phyloP scores from a whole-genome alignment of 1,284 basidiomycete species.

The Rhizoctonia solani region DNA sequence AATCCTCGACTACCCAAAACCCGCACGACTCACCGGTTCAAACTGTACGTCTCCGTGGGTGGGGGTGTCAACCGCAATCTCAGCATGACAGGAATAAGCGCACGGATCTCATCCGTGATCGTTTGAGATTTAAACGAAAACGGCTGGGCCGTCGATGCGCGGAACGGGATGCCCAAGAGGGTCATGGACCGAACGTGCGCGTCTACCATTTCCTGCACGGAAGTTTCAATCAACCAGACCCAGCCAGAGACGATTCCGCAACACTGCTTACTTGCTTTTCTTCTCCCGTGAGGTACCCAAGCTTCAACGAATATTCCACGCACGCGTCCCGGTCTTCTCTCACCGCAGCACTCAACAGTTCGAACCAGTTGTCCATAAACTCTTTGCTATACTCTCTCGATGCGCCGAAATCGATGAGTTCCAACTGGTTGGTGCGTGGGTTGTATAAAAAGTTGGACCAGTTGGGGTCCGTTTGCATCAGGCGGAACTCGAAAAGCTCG shows the following conservation, averaged over 20 bases:
- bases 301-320: constrained; percentile 69
- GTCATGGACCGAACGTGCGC: constrained; percentile 88
- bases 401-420: constrained; percentile 96
- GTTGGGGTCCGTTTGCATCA: constrained; percentile 99
- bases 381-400: constrained; percentile 82
- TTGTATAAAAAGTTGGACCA: constrained; percentile 98
- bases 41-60: constrained; percentile 90
- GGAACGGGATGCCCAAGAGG: constrained; percentile 82
- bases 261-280: constrained; percentile 71
- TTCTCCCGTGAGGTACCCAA: constrained; percentile 90
- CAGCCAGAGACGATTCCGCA: neutral
- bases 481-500: constrained; percentile 87
- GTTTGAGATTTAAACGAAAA: constrained; percentile 63
- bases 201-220: constrained; percentile 85
- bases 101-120: constrained; percentile 75
- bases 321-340: constrained; percentile 71
- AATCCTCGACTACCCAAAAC: constrained; percentile 11
- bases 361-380: constrained; percentile 90
- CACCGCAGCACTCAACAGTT: constrained; percentile 79
- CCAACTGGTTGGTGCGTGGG: constrained; percentile 63
- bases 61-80: constrained; percentile 88
- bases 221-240: neutral
- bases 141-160: constrained; percentile 58
- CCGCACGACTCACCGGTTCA: constrained; percentile 68
- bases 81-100: constrained; percentile 90